Percentiles rank a stretch among this genome's conserved stretches.
Evolutionary conservation across 768 basidiomycete species (phyloP).

Genomic region (Collybia sp.): DNA sequence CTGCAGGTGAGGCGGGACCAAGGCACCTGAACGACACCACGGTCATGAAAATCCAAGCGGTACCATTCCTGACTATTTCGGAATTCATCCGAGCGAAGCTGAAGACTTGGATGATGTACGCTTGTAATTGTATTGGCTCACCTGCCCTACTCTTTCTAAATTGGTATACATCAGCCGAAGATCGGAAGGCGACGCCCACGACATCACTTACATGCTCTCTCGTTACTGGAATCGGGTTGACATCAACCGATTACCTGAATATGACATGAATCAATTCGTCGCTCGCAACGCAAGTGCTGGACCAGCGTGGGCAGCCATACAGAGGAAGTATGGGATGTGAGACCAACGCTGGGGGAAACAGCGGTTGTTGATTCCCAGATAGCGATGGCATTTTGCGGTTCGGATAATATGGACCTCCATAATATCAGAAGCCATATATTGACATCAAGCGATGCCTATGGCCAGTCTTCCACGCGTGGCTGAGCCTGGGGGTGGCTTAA

Average conservation of each 20-base stretch:
- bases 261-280: conserved; percentile 80
- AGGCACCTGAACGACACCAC: conserved; percentile 66
- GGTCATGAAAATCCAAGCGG: conserved; percentile 59
- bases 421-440: too few species aligned
- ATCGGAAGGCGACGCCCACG: conserved; percentile 69
- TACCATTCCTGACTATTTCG: conserved; percentile 81
- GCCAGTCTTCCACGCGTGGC: too few species aligned
- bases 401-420: too few species aligned
- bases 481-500: too few species aligned
- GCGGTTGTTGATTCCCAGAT: too few species aligned
- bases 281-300: conserved; percentile 51
- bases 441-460: too few species aligned
- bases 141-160: conserved; percentile 11
- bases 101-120: conserved; percentile 78
- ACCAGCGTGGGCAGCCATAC: conserved; percentile 71
- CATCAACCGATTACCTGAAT: conserved; percentile 81
- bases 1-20: conserved; percentile 79
- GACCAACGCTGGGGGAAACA: too few species aligned
- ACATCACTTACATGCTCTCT: conserved; percentile 66
- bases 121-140: conserved; percentile 11
- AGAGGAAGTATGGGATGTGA: conserved; percentile 68
- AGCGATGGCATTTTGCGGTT: too few species aligned
- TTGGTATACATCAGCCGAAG: conserved; percentile 46
- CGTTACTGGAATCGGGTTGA: conserved; percentile 81
- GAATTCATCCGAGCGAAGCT: conserved; percentile 86